Base-by-base conservation (phyloP, 306 rosid genomes). In the Pyrus pyrifolia region DNA sequence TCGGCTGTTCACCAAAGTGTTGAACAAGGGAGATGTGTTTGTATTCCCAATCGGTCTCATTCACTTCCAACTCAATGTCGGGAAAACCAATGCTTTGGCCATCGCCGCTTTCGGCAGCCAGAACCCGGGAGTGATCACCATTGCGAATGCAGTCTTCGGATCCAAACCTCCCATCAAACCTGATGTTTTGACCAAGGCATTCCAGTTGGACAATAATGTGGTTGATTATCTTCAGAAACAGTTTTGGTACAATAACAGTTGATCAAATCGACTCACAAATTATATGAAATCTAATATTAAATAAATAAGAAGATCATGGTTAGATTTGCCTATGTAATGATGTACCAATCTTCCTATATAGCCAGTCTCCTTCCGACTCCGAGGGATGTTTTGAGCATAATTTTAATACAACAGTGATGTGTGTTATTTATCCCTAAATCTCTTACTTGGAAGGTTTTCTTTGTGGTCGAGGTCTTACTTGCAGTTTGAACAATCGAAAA, bases 121-220 rank as follows among this genome's bases (percentile, higher is more conserved):
- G 74, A 30, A 30, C 19, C 74, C 74, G 2, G 74, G 74, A 51
- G 30, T 70, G 19, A 51, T 52, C 74, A 51, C 74, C 74, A 52
- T 52, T 4, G 74, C 74, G 46, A 70, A 70, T 19, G 40, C 40
- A 2, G 63, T 70, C 12, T 70, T 70, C 46, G 63, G 63, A 4
- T 51, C 74, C 27, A 4, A 51, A 1, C 74, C 74, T 30, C 21
- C 74, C 11, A 70, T 70, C 30, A 51, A 30, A 19, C 62, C 25
- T 19, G 74, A 19, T 51, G 64, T 71, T 52, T 29, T 71, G 4
- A 3, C 63, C 63, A 71, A 30, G 63, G 75, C 75, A 14, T 70
- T 71, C 75, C 63, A 52, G n/a, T 1, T 71, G 9, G 75, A 71
- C 46, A 1, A 30, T 0, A 71, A 71, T 1, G 0, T 2, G 30